Evolutionary conservation across 441 rosid genomes (phyloP).

Genomic region (Capsella rubella): DNA sequence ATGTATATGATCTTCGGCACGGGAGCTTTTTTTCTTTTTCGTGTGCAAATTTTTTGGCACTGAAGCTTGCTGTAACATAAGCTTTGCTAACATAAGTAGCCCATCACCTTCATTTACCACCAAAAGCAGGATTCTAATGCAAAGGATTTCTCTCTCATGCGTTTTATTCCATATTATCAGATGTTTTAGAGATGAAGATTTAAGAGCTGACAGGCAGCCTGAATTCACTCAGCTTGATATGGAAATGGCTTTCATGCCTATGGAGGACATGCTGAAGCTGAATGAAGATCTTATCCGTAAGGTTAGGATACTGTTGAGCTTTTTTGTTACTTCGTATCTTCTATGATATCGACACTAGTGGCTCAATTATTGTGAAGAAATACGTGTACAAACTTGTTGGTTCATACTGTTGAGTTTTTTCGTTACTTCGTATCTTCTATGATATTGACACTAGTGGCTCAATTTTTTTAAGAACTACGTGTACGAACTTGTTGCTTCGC

Average conservation of each 20-base stretch:
- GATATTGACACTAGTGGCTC: constrained; percentile 4
- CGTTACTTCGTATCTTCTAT: constrained; percentile 5
- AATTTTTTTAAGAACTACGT: neutral
- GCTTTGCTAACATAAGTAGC: constrained; percentile 5
- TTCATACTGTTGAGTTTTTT: constrained; percentile 11
- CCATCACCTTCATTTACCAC: constrained; percentile 22
- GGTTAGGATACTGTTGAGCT: constrained; percentile 52
- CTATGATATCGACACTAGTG: constrained; percentile 5
- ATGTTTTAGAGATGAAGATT: constrained; percentile 98
- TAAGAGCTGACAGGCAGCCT: constrained; percentile 98
- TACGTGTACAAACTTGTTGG: neutral
- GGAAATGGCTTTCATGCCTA: constrained; percentile 91
- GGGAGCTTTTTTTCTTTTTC: no score
- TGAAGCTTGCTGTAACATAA: constrained; percentile 20
- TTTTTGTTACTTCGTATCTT: constrained; percentile 3
- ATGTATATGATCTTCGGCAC: constrained; percentile 37
- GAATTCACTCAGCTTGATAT: constrained; percentile 99
- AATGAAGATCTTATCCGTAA: constrained; percentile 91
- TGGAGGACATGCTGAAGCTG: constrained; percentile 87
- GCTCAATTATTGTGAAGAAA: neutral
- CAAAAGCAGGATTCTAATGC: neutral
- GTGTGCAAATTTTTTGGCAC: neutral
- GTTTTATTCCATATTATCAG: constrained; percentile 48
- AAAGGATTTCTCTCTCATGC: constrained; percentile 27
- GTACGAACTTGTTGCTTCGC: neutral